These are phyloP conservation scores for Ogataea kodamae DNA, from an alignment of 805 yeast genomes.

Conservation along the genomic window DNA sequence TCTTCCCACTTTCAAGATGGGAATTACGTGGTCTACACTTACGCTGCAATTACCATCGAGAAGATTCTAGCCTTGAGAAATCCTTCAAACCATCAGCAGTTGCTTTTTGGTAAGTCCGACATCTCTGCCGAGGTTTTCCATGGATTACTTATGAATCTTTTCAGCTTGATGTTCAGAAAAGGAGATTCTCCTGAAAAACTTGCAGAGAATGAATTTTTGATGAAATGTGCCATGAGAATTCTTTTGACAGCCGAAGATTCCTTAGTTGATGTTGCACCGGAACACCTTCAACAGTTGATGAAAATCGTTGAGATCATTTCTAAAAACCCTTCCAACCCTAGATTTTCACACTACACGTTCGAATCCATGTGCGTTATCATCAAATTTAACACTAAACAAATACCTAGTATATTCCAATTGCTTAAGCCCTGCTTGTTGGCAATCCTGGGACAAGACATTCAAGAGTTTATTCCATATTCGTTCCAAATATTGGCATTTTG, in stretches of 20 bases:
- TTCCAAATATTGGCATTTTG: constrained; percentile 85
- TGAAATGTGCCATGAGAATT: constrained; percentile 85
- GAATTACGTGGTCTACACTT: constrained; percentile 84
- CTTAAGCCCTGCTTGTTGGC: constrained; percentile 65
- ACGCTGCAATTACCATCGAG: constrained; percentile 90
- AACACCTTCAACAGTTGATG: constrained; percentile 61
- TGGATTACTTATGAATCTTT: constrained; percentile 61
- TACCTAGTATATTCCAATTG: constrained; percentile 42
- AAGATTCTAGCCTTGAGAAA: constrained; percentile 77
- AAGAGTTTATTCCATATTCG: constrained; percentile 90
- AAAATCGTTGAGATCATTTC: constrained; percentile 67
- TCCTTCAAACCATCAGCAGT: constrained; percentile 46
- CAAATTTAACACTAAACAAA: constrained; percentile 41
- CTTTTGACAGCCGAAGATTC: constrained; percentile 68
- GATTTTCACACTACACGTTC: constrained; percentile 84
- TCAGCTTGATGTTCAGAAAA: constrained; percentile 59
- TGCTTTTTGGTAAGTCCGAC: constrained; percentile 71
- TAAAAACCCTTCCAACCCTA: constrained; percentile 93
- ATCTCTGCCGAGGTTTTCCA: constrained; percentile 56
- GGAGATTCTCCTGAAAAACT: constrained; percentile 78
- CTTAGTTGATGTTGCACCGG: constrained; percentile 43
- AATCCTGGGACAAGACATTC: constrained; percentile 77
- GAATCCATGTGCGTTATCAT: constrained; percentile 81
- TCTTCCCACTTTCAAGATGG: constrained; percentile 62
- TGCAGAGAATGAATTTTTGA: constrained; percentile 91